Base-by-base conservation (phyloP, 2,329 filamentous ascomycete genomes). In the Sclerotinia glacialis region DNA sequence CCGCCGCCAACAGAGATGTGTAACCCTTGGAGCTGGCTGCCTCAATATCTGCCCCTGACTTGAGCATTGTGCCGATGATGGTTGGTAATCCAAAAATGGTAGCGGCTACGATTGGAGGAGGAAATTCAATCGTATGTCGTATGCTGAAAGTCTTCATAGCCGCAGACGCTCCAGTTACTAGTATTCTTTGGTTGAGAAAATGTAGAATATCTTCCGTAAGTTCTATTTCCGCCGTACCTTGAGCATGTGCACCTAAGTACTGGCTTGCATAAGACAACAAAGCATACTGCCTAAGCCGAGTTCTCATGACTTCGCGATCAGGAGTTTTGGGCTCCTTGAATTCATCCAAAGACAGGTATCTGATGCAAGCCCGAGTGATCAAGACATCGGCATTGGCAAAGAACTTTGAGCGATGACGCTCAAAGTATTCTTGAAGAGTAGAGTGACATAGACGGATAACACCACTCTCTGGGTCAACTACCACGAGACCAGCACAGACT, bases 171-270 rank as follows among this genome's bases (percentile, higher is more conserved):
- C 42, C 40, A 31, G 37, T 61, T 2, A 34, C 16, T 8, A 53
- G 31, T 14, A 16, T 54, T 37, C 12, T 42, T 31, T 63, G 37
- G 9, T 54, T 50, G 18, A 66, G 40, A 26, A 54, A 66, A 54
- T 54, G 14, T 14, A 63, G 9, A 8, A 63, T 49, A 18, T n/a
- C n/a, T 2, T 54, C 28, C 21, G 12, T 26, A 18, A 66, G 23
- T 40, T 47, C 58, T 34, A 18, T 28, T 26, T 47, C 56, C 5
- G 40, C 37, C 9, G 8, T 31, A 5, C 55, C 64, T 47, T 47
- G 53, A n/a, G 54, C 73, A 71, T 79, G 76, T 55, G 74, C 12
- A 0, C 71, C 75, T 77, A 77, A 79, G 67, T 76, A 67, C 0
- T 23, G n/a, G 5, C 75, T 70, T 0, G 76, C 75, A 58, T 79